A percentile compares a stretch with the other conserved stretches of the same genome.
Evolutionary conservation across 257 asterid genomes (phyloP).

Genomic region (Nemophila menziesii): DNA sequence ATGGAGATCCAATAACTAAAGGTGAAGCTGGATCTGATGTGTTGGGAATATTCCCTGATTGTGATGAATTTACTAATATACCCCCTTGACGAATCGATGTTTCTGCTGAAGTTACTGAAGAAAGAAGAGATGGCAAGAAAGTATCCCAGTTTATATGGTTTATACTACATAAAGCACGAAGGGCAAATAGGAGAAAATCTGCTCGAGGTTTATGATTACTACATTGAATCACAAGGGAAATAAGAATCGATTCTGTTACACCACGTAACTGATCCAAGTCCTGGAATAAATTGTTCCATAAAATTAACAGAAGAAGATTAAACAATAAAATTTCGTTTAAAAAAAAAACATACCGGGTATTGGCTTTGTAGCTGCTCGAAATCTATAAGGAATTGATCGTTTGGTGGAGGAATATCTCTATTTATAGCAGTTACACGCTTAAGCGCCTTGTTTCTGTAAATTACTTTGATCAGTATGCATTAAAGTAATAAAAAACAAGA

Average conservation of each 20-base stretch:
- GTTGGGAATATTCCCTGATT: constrained; percentile 65
- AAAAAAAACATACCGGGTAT: constrained; percentile 43
- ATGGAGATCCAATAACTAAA: constrained; percentile 82
- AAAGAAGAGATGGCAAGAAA: constrained; percentile 80
- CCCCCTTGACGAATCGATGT: constrained; percentile 52
- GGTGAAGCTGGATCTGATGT: constrained; percentile 88
- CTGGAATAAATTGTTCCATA: constrained; percentile 28
- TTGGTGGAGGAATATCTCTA: constrained; percentile 84
- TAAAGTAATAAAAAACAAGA: too few species aligned
- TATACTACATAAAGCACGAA: constrained; percentile 60
- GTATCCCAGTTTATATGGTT: constrained; percentile 86
- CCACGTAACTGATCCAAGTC: constrained; percentile 77
- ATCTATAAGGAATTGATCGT: constrained; percentile 74
- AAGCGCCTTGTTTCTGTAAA: constrained; percentile 75
- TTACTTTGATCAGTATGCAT: neutral
- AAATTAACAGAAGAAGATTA: constrained; percentile 8
- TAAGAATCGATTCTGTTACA: constrained; percentile 69
- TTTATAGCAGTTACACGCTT: constrained; percentile 86
- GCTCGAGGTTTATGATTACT: constrained; percentile 91
- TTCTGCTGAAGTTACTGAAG: constrained; percentile 78
- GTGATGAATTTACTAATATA: constrained; percentile 51
- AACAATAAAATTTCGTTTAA: constrained; percentile 1
- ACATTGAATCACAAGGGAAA: constrained; percentile 74
- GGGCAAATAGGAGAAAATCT: constrained; percentile 79
- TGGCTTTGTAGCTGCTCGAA: constrained; percentile 79